These are phyloP conservation scores for Eragrostis curvula DNA, from an alignment of 176 grass and related monocot species.

Conservation along the genomic window DNA sequence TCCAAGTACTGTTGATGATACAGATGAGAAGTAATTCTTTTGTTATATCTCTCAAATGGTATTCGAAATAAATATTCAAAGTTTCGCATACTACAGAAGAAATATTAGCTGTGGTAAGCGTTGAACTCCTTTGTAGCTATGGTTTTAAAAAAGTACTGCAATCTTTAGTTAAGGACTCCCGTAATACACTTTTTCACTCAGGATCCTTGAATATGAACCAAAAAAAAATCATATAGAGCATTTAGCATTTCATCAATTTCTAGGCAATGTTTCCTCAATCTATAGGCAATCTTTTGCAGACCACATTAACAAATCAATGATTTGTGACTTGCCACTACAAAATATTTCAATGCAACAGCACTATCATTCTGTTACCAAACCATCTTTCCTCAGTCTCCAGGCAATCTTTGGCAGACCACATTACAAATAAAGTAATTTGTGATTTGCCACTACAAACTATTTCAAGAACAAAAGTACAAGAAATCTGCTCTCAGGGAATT, in stretches of 20 bases:
- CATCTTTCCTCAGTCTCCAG: background rate
- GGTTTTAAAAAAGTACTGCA: background rate
- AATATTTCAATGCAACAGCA: too few relatives aligned
- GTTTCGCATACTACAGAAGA: conserved; percentile 5
- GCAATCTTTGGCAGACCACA: background rate
- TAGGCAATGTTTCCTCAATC: background rate
- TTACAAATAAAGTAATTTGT: conserved; percentile 27
- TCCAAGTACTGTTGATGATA: conserved; percentile 62
- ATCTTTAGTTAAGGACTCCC: background rate
- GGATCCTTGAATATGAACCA: background rate
- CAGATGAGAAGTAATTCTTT: conserved; percentile 41
- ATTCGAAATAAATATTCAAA: conserved; percentile 30
- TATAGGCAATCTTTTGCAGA: background rate
- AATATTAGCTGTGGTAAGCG: conserved; percentile 14
- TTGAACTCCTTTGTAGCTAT: conserved; percentile 9
- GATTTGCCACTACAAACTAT: conserved; percentile 23
- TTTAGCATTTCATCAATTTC: background rate
- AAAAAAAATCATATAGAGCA: background rate
- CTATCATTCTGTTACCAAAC: too few relatives aligned
- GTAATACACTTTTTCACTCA: conserved; percentile 5
- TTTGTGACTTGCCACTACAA: conserved; percentile 27
- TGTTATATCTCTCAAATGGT: conserved; percentile 30
- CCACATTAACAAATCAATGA: conserved; percentile 5
- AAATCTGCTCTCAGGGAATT: conserved; percentile 4
- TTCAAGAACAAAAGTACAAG: background rate